Evolutionary conservation across 176 grass and related monocot genomes (phyloP), one percentile per base, ranked within the genome.

Genomic region (Miscanthus lutarioriparius): DNA sequence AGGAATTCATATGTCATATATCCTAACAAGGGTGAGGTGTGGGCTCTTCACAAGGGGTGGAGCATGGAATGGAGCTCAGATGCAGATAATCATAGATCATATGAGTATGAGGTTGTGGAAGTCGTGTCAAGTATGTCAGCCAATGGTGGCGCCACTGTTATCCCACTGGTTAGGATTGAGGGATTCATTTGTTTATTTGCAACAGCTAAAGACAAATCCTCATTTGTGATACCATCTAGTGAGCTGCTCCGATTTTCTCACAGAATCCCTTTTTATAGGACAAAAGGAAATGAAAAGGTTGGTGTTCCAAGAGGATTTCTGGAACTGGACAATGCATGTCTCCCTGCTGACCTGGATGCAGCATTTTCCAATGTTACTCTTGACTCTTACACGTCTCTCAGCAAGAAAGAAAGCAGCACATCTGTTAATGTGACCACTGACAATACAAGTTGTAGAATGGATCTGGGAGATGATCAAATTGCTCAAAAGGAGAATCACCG

Each of bases 21-120:
- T 64, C 96, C 96, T 78, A 85, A 19, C 44, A 90, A 89, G 68
- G 93, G 89, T 88, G 96, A 95, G 74, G 87, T 98, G 27, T 98
- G 96, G 96, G 89, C 96, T 67, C 74, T 98, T 80, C 92, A 85
- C 69, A 98, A 93, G 93, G 80, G 91, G 37, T 98, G 96, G 96
- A 87, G 78, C 87, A 90, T 83, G 41, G 72, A 89, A 20, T 98
- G 96, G 96, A 82, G 77, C 74, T 91, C 80, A 82, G 87, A 95
- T 88, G 75, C 96, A 82, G 83, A 88, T 79, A 91, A 65, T 54
- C 85, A 95, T 80, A 93, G 89, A 70, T 86, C 70, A 28, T 95
- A 90, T 78, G 89, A 92, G 44, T 98, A 98, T 59, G 91, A 95
- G 75, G 66, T 95, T 61, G 83, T 95, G 41, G 80, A 98, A 86